Evolutionary conservation across 1,284 basidiomycete species (phyloP).

Genomic region (Gymnopus androsaceus): DNA sequence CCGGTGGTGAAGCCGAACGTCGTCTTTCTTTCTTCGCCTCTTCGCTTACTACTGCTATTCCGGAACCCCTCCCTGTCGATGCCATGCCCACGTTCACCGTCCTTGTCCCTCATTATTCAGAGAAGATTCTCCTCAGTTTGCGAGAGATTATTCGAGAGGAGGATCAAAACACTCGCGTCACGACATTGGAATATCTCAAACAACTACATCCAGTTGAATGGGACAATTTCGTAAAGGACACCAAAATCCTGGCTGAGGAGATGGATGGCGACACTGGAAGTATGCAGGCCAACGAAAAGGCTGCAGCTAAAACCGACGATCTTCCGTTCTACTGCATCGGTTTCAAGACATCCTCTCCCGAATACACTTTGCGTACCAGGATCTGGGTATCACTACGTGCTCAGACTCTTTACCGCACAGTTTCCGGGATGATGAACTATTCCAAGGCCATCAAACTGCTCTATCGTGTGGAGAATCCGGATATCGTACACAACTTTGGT

Average conservation of each 20-base stretch:
- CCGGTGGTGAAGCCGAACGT: constrained; percentile 91
- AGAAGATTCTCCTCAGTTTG: constrained; percentile 92
- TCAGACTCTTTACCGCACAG: constrained; percentile 97
- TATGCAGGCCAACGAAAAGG: constrained; percentile 70
- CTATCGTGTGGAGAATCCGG: constrained; percentile 99
- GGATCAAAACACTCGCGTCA: constrained; percentile 94
- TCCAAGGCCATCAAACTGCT: constrained; percentile 99
- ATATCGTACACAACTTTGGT: constrained; percentile 94
- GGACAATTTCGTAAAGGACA: constrained; percentile 99
- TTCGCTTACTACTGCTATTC: constrained; percentile 89
- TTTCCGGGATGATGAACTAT: constrained; percentile 99
- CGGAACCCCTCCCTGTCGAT: constrained; percentile 91
- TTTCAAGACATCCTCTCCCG: constrained; percentile 98
- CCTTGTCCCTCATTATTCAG: constrained; percentile 94
- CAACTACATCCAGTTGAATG: constrained; percentile 99
- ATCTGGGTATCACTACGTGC: constrained; percentile 99
- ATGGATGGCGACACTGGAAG: constrained; percentile 66
- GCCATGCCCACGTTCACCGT: constrained; percentile 98
- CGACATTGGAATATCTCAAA: constrained; percentile 94
- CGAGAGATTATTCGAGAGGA: constrained; percentile 97
- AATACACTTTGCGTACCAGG: constrained; percentile 97
- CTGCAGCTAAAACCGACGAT: constrained; percentile 77
- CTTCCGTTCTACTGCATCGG: constrained; percentile 99
- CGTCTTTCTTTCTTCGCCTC: constrained; percentile 97
- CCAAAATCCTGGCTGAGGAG: constrained; percentile 98